Evolutionary conservation across 208 protist genomes (phyloP).

Genomic region (Acanthamoeba healyi): DNA sequence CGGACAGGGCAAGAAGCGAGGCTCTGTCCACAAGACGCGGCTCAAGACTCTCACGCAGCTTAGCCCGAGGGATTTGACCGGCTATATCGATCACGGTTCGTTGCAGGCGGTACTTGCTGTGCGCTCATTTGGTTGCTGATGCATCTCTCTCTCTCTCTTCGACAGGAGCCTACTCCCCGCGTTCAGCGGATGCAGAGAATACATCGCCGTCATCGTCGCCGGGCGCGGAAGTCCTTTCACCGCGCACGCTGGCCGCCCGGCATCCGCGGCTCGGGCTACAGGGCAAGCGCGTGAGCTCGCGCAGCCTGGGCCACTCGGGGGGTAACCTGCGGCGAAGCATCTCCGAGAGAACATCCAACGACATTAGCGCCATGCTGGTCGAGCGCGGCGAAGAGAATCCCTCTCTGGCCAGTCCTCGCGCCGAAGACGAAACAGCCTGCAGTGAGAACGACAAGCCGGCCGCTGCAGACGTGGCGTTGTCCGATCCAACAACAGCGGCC

Average conservation of each 20-base stretch:
- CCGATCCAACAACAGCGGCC: neutral
- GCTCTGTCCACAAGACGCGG: constrained; percentile 36
- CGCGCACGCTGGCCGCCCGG: neutral
- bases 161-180: neutral
- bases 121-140: no score
- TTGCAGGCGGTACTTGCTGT: neutral
- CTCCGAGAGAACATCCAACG: neutral
- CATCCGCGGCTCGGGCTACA: neutral
- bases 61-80: neutral
- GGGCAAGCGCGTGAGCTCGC: constrained; percentile 47
- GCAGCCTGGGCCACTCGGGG: neutral
- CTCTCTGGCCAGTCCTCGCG: neutral
- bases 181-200: neutral
- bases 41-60: constrained; percentile 18
- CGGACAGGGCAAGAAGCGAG: neutral
- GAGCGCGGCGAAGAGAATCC: neutral
- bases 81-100: constrained; percentile 1
- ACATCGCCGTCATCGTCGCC: neutral
- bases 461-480: neutral
- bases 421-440: neutral
- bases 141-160: neutral
- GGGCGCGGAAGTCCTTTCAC: neutral
- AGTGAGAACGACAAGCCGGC: neutral
- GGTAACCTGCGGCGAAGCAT: constrained; percentile 15
- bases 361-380: neutral